phyloP scores from a whole-genome alignment of 768 basidiomycete species.

The Lactarius sanguifluus region DNA sequence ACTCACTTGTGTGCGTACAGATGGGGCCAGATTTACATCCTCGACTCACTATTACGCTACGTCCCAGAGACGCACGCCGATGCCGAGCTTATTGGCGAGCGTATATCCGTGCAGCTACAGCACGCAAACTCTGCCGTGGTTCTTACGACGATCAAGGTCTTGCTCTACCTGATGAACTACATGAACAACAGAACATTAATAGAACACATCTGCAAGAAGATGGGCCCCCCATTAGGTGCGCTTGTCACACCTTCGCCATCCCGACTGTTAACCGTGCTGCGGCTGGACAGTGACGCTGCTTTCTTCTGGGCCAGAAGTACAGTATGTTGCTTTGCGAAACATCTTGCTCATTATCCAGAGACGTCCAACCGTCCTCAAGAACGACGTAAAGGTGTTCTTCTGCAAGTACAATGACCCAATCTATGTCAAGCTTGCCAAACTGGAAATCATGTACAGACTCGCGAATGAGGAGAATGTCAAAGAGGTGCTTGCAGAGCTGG shows the following conservation, averaged over 20 bases:
- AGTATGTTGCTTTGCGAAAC: slow-evolving; percentile 96
- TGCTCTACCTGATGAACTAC: slow-evolving; percentile 98
- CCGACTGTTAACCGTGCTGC: slow-evolving; percentile 6
- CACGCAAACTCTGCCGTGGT: slow-evolving; percentile 99
- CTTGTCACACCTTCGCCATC: slow-evolving; percentile 13
- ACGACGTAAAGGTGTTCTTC: slow-evolving; percentile 99
- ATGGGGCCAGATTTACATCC: slow-evolving; percentile 98
- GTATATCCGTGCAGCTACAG: slow-evolving; percentile 88
- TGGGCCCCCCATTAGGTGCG: slow-evolving; percentile 94
- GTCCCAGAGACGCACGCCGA: slow-evolving; percentile 88
- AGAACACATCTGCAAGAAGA: slow-evolving; percentile 92
- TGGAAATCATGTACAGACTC: slow-evolving; percentile 98
- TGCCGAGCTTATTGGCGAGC: slow-evolving; percentile 94
- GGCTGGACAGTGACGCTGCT: slow-evolving; percentile 74
- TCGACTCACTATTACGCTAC: slow-evolving; percentile 90
- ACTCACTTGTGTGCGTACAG: slow-evolving; percentile 44
- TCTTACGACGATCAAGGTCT: slow-evolving; percentile 93
- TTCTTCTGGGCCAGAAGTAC: slow-evolving; percentile 97
- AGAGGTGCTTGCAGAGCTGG: slow-evolving; percentile 91
- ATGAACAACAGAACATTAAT: slow-evolving; percentile 88
- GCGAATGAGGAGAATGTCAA: slow-evolving; percentile 91
- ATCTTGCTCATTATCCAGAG: slow-evolving; percentile 97
- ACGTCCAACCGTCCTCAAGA: slow-evolving; percentile 86
- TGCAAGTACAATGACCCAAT: slow-evolving; percentile 99
- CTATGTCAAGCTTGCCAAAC: slow-evolving; percentile 96